phyloP scores from a whole-genome alignment of 2,329 filamentous ascomycete genomes.

The Myrmaecium sp. region DNA sequence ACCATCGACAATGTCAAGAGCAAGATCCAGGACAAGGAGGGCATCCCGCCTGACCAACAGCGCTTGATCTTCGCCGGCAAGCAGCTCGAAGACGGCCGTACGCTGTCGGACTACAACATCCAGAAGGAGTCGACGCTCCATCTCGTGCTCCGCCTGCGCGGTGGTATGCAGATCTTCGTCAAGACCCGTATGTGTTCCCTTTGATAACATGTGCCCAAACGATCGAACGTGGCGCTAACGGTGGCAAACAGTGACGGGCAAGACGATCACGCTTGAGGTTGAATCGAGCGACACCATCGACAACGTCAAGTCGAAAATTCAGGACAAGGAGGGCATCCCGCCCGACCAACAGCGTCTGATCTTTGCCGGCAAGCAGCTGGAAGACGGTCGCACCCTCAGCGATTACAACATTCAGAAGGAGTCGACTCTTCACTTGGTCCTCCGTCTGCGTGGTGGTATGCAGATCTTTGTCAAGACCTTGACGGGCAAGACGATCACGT shows the following conservation, averaged over 20 bases:
- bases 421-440: conserved; percentile 57
- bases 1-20: conserved; percentile 95
- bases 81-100: conserved; percentile 90
- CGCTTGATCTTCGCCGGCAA: conserved; percentile 94
- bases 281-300: conserved; percentile 24
- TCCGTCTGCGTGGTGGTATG: conserved; percentile 51
- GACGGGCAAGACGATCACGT: conserved; percentile 47
- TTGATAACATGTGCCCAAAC: conserved; percentile 15
- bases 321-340: conserved; percentile 43
- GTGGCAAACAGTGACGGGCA: conserved; percentile 41
- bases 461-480: conserved; percentile 48
- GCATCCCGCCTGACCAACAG: conserved; percentile 92
- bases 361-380: conserved; percentile 41
- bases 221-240: too few species aligned
- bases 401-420: conserved; percentile 42
- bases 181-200: conserved; percentile 32
- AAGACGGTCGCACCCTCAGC: conserved; percentile 38
- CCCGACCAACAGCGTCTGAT: conserved; percentile 42
- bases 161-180: conserved; percentile 47
- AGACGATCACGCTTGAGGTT: conserved; percentile 33
- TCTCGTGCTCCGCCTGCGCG: conserved; percentile 56
- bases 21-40: conserved; percentile 97
- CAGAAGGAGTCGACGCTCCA: conserved; percentile 68
- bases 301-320: conserved; percentile 29
- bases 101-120: conserved; percentile 86